Evolutionary conservation across 2,329 filamentous ascomycete genomes (phyloP).

Genomic region (Aureobasidium musti): DNA sequence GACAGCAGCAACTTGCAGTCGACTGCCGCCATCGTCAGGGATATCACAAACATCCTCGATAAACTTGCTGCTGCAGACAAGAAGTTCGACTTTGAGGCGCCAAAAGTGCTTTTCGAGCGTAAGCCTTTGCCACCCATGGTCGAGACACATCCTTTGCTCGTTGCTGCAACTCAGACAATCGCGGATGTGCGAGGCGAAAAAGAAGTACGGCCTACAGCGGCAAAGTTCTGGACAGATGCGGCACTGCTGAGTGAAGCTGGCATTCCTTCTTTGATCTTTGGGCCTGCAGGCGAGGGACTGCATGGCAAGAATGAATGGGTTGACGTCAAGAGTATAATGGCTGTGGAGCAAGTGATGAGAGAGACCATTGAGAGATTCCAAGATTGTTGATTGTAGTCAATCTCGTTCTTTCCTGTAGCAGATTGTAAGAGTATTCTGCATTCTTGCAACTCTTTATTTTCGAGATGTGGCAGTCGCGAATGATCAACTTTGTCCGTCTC

Average conservation of each 20-base stretch:
- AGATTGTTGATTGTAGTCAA: background rate
- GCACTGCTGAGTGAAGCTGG: slow-evolving; percentile 18
- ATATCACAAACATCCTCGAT: background rate
- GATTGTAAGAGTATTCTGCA: background rate
- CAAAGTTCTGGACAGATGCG: slow-evolving; percentile 18
- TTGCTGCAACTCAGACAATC: background rate
- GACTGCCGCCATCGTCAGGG: background rate
- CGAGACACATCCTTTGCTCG: background rate
- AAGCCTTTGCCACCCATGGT: background rate
- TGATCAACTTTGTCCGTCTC: background rate
- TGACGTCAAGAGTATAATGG: slow-evolving; percentile 4
- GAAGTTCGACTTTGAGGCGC: background rate
- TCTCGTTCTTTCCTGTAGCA: background rate
- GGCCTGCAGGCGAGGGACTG: background rate
- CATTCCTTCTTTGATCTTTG: slow-evolving; percentile 11
- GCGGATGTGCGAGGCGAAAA: background rate
- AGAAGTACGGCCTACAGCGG: background rate
- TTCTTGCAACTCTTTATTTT: background rate
- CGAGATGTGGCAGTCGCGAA: background rate
- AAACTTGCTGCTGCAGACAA: background rate
- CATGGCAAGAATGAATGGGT: slow-evolving; percentile 22
- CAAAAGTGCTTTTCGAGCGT: slow-evolving; percentile 1
- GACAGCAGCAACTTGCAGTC: background rate
- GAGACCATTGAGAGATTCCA: background rate
- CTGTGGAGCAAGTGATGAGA: slow-evolving; percentile 10